Evolutionary conservation across 768 basidiomycete species (phyloP).

Genomic region (Amanita molliuscula): DNA sequence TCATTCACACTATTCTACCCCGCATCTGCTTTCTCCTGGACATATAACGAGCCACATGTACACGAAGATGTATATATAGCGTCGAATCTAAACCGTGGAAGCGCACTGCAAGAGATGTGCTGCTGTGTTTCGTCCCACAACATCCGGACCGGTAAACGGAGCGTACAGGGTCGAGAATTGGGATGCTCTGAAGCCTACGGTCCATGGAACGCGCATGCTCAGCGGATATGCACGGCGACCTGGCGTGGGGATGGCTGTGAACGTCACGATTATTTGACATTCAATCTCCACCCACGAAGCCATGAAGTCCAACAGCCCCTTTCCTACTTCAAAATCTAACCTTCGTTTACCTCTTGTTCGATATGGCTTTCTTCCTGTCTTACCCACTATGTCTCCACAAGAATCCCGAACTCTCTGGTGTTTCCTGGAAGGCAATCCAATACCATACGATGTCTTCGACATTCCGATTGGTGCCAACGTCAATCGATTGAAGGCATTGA

Average conservation of each 20-base stretch:
- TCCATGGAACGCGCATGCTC: slow-evolving; percentile 55
- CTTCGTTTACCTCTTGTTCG: not conserved
- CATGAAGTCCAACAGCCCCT: not conserved
- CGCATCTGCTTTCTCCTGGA: slow-evolving; percentile 43
- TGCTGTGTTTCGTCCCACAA: slow-evolving; percentile 43
- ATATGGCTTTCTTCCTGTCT: not conserved
- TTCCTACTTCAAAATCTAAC: not conserved
- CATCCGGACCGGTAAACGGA: slow-evolving; percentile 33
- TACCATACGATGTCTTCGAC: not conserved
- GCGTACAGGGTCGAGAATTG: slow-evolving; percentile 52
- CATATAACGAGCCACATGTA: slow-evolving; percentile 25
- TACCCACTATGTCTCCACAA: slow-evolving; percentile 1
- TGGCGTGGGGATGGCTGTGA: too few species aligned
- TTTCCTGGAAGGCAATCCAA: not conserved
- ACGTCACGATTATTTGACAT: too few species aligned
- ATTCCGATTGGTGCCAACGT: slow-evolving; percentile 1
- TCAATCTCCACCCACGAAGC: too few species aligned
- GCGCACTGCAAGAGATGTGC: slow-evolving; percentile 53
- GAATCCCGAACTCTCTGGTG: slow-evolving; percentile 1
- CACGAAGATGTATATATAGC: slow-evolving; percentile 25
- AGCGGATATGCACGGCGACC: slow-evolving; percentile 40
- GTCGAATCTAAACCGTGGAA: slow-evolving; percentile 46
- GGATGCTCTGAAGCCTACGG: slow-evolving; percentile 50
- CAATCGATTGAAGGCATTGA: not conserved
- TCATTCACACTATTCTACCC: slow-evolving; percentile 49